A percentile compares a stretch with the other conserved stretches of the same genome.
Conservation (phyloP, 495 filamentous ascomycete genomes). For the Penicillium coffeae region DNA sequence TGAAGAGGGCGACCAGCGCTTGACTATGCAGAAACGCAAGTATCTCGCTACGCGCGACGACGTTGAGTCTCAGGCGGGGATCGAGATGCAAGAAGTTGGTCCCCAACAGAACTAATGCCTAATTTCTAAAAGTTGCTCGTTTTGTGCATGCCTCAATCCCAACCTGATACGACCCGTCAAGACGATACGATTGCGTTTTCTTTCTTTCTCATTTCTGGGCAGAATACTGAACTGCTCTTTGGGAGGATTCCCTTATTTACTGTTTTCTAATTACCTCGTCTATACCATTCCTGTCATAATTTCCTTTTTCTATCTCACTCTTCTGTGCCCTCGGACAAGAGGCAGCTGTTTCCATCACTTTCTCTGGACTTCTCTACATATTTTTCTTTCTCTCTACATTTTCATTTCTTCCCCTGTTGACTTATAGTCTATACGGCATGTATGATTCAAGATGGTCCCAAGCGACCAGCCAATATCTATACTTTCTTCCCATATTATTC, state of each 20-base stretch:
- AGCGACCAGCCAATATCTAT: too few species aligned
- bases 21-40: constrained; percentile 59
- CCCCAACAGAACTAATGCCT: constrained; percentile 8
- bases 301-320: neutral
- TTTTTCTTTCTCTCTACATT: neutral
- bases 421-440: too few species aligned
- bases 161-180: constrained; percentile 19
- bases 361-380: constrained; percentile 7
- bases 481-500: too few species aligned
- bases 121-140: neutral
- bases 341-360: constrained; percentile 1
- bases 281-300: constrained; percentile 10
- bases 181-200: constrained; percentile 15
- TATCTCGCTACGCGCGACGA: constrained; percentile 43
- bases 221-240: constrained; percentile 1
- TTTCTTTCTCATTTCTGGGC: constrained; percentile 2
- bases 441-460: too few species aligned
- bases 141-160: constrained; percentile 4
- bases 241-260: constrained; percentile 11
- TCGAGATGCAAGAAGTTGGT: constrained; percentile 59
- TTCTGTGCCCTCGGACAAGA: neutral
- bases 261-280: constrained; percentile 14
- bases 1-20: constrained; percentile 78
- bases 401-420: neutral
- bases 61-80: constrained; percentile 49